Base-by-base conservation (phyloP, 768 basidiomycete species). In the Kwoniella dendrophila region DNA sequence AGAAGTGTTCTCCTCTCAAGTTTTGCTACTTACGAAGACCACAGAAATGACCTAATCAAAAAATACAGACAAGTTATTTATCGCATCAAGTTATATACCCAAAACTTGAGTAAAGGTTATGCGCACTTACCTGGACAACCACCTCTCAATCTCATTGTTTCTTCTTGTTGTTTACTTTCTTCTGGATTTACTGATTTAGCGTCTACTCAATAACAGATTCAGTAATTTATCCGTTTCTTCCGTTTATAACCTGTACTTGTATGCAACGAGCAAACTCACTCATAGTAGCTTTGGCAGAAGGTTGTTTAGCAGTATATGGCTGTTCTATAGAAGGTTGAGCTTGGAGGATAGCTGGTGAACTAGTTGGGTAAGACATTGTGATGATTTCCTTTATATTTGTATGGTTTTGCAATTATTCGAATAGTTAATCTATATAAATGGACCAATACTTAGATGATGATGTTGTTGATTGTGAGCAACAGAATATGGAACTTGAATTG, bases 81-180 rank as follows among this genome's bases (percentile, higher is more conserved):
- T 14, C 26, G 7, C 10, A 47, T 40, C 38, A 40, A 40, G n/a
- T 24, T 49, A 10, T 51, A 20, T n/a, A n/a, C n/a, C n/a, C 38
- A 40, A 40, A n/a, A n/a, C 38, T 40, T 40, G 38, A 10, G n/a
- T n/a, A n/a, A 11, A 20, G n/a, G 10, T 44, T 6, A 44, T 44
- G 22, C 36, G 18, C 56, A 68, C 66, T 29, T 40, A 65, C 70
- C 71, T 3, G 73, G 74, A 63, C 74, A 75, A 5, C 74, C 74
- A 44, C 74, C 74, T 44, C 74, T 60, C 36, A 75, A 63, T 30
- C 74, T 43, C 57, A 75, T 41, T 2, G 59, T 40, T 34, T 73
- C 71, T 14, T 65, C 34, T 29, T 59, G 24, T 33, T 75, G 73
- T 50, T 58, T 64, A 7, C 51, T 54, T n/a, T 57, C 56, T 30